phyloP scores from a whole-genome alignment of 352 stramenopile genomes.

The Aphanomyces euteiches region DNA sequence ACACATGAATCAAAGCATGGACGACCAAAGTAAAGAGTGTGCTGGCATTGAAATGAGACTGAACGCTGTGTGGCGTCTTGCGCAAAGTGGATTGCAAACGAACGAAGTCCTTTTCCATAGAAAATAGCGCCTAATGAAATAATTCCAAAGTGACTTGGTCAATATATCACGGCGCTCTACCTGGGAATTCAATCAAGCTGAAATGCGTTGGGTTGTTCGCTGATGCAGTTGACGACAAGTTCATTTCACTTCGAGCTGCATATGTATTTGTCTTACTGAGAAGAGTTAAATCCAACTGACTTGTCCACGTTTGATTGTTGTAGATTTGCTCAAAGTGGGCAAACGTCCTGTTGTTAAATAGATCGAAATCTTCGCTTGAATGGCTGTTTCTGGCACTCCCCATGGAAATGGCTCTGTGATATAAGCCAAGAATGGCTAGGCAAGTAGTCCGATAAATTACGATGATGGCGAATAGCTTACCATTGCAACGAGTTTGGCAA shows the following conservation, averaged over 20 bases:
- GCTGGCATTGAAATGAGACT: neutral
- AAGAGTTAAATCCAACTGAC: neutral
- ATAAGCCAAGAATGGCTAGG: neutral
- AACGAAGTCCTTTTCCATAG: neutral
- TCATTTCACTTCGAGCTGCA: neutral
- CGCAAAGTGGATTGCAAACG: neutral
- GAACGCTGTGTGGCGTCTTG: neutral
- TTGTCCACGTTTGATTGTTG: neutral
- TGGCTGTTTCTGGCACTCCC: neutral
- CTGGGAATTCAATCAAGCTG: neutral
- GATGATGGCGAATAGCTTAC: neutral
- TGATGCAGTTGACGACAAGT: neutral
- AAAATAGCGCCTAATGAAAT: neutral
- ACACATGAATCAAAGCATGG: neutral
- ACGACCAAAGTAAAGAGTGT: neutral
- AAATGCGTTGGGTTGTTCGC: neutral
- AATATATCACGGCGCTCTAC: neutral
- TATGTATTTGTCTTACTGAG: neutral
- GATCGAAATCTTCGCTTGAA: neutral
- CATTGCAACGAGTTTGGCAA: neutral
- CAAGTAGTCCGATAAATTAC: neutral
- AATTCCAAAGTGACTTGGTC: neutral
- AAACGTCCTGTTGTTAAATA: neutral
- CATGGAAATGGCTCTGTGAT: slow-evolving; percentile 1
- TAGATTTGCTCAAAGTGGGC: neutral